Evolutionary conservation across 1,284 basidiomycete species (phyloP).

Genomic region (Amylostereum areolatum): DNA sequence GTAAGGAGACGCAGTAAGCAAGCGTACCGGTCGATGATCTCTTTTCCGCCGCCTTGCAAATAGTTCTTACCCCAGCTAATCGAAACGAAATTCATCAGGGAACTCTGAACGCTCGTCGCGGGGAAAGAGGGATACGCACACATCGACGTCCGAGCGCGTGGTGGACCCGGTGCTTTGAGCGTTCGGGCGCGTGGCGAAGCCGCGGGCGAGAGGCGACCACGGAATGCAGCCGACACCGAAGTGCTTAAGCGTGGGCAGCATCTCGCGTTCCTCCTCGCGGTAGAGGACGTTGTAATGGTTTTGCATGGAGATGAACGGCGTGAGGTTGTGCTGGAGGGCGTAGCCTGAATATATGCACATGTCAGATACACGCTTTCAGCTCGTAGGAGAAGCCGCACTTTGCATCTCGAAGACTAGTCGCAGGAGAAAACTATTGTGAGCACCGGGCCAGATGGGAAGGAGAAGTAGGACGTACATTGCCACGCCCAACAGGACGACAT

Average conservation of each 20-base stretch:
- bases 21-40: constrained; percentile 4
- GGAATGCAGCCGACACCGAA: constrained; percentile 23
- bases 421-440: background rate
- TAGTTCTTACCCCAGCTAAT: background rate
- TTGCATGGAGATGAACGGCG: constrained; percentile 50
- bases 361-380: constrained; percentile 10
- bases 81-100: background rate
- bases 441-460: background rate
- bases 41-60: background rate
- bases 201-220: constrained; percentile 33
- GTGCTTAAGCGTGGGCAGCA: constrained; percentile 33
- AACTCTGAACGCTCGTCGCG: background rate
- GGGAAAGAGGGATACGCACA: constrained; percentile 5
- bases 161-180: constrained; percentile 11
- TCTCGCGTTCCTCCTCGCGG: constrained; percentile 45
- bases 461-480: constrained; percentile 21
- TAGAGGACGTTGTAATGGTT: constrained; percentile 37
- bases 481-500: constrained; percentile 33
- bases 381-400: background rate
- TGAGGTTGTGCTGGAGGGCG: constrained; percentile 30
- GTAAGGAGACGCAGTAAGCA: background rate
- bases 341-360: constrained; percentile 26
- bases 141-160: constrained; percentile 18
- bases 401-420: background rate
- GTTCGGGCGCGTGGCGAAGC: constrained; percentile 27